Percentiles rank a stretch among this genome's conserved stretches.
Conservation (phyloP, 2,329 filamentous ascomycete genomes). For the Arachnopeziza araneosa region DNA sequence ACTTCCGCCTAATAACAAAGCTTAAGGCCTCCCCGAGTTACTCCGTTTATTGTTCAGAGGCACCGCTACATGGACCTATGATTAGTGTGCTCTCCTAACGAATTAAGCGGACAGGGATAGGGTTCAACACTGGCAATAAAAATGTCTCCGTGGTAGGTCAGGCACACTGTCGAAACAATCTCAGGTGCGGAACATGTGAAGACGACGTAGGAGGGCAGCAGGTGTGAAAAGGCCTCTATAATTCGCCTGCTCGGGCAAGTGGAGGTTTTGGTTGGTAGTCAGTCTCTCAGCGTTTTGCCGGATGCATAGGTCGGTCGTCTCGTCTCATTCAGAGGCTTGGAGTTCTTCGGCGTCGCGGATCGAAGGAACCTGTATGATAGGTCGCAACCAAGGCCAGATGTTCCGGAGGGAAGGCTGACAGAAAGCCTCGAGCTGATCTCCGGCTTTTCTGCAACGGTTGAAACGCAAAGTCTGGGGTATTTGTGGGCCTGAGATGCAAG, state of each 20-base stretch:
- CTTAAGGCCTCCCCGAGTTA: slow-evolving; percentile 8
- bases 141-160: not conserved
- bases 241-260: slow-evolving; percentile 1
- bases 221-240: not conserved
- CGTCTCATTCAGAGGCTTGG: not conserved
- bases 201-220: not conserved
- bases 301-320: not conserved
- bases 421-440: not conserved
- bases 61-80: not conserved
- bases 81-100: not conserved
- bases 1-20: slow-evolving; percentile 5
- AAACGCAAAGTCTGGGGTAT: not conserved
- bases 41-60: not conserved
- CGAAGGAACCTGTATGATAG: slow-evolving; percentile 1
- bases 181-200: slow-evolving; percentile 1
- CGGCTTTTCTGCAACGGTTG: not conserved
- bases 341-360: slow-evolving; percentile 1
- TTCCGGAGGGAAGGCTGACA: not conserved
- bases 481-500: not conserved
- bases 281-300: slow-evolving; percentile 2
- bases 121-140: not conserved
- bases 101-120: not conserved
- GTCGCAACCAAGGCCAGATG: not conserved
- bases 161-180: not conserved
- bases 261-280: slow-evolving; percentile 10